Conservation (phyloP, 179 eudicot species). For the Kewa caespitosa region DNA sequence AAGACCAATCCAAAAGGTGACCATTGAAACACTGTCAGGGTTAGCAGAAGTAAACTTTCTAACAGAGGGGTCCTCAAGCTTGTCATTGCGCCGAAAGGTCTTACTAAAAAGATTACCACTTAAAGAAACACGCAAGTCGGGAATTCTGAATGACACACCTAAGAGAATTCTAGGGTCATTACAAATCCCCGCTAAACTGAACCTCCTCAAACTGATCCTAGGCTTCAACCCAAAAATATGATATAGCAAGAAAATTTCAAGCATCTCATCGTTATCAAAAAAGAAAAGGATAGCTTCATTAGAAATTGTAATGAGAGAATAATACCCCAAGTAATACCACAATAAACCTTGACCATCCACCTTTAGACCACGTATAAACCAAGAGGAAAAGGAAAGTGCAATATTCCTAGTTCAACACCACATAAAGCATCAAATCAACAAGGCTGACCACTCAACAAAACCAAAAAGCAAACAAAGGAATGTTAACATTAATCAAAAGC, state of each 20-base stretch:
- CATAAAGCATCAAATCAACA: background rate
- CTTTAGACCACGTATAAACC: background rate
- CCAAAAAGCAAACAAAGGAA: background rate
- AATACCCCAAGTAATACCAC: background rate
- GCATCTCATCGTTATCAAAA: background rate
- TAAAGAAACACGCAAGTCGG: background rate
- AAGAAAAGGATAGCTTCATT: background rate
- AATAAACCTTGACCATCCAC: background rate
- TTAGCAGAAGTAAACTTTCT: too few species aligned
- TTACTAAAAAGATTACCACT: background rate
- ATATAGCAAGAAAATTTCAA: background rate
- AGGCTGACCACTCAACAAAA: background rate
- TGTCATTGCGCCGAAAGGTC: too few species aligned
- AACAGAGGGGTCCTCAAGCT: too few species aligned
- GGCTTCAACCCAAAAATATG: background rate
- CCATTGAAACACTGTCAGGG: too few species aligned
- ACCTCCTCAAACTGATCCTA: background rate
- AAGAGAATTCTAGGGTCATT: too few species aligned
- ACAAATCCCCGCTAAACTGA: background rate
- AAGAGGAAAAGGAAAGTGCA: background rate
- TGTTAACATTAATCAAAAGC: too few species aligned
- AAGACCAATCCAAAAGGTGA: too few species aligned
- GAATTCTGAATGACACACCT: background rate
- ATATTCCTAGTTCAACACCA: background rate
- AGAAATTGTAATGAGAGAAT: background rate